These are phyloP conservation scores for Gnomoniopsis smithogilvyi DNA, from an alignment of 2,329 filamentous ascomycete genomes.

Conservation along the genomic window DNA sequence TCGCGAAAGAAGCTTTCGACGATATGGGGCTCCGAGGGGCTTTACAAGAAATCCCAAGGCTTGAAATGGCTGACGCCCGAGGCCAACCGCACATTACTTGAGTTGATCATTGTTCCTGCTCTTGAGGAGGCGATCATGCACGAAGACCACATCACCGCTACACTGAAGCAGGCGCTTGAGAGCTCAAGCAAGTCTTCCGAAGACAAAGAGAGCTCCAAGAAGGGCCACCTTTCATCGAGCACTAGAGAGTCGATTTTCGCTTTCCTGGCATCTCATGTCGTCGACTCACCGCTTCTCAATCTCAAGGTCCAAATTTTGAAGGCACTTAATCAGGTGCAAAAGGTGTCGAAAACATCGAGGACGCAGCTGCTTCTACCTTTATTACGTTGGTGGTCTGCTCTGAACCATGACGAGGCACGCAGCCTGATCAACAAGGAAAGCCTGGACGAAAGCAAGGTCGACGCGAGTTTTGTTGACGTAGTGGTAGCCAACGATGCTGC, in stretches of 20 bases:
- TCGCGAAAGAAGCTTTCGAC: slow-evolving; percentile 36
- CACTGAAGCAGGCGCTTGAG: slow-evolving; percentile 60
- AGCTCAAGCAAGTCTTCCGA: slow-evolving; percentile 35
- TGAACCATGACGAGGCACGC: slow-evolving; percentile 49
- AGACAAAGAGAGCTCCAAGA: slow-evolving; percentile 33
- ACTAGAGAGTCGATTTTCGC: slow-evolving; percentile 63
- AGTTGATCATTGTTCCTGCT: slow-evolving; percentile 65
- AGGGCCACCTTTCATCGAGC: slow-evolving; percentile 55
- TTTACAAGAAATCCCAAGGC: slow-evolving; percentile 60
- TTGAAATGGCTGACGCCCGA: slow-evolving; percentile 58
- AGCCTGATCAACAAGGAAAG: slow-evolving; percentile 42
- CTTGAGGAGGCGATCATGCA: slow-evolving; percentile 88
- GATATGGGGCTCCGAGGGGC: slow-evolving; percentile 56
- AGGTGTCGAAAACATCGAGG: slow-evolving; percentile 65
- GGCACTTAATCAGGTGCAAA: slow-evolving; percentile 69
- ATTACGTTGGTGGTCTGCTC: slow-evolving; percentile 64
- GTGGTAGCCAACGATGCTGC: slow-evolving; percentile 51
- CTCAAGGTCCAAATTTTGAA: slow-evolving; percentile 72
- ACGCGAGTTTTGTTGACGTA: slow-evolving; percentile 44
- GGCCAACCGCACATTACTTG: slow-evolving; percentile 58
- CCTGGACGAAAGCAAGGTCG: slow-evolving; percentile 28
- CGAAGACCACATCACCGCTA: slow-evolving; percentile 62
- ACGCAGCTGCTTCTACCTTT: slow-evolving; percentile 74
- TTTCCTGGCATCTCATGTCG: slow-evolving; percentile 71
- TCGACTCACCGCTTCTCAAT: slow-evolving; percentile 62